A percentile compares a stretch with the other conserved stretches of the same genome.
Conservation (phyloP, 345 rosid species). For the Rhodomyrtus tomentosa region DNA sequence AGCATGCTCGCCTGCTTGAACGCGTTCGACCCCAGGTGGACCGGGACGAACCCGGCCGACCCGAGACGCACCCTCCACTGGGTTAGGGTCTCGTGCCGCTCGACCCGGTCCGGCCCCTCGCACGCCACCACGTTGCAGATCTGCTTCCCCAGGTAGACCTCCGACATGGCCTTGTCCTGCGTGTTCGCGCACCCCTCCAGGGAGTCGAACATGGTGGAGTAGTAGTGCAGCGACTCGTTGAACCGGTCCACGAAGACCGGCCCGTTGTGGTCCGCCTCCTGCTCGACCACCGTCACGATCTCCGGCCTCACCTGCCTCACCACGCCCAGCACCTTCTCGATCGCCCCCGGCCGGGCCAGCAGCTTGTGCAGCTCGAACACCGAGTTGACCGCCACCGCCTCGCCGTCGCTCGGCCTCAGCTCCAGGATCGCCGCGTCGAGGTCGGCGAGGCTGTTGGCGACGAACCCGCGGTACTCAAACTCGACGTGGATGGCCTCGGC, state of each 20-base stretch:
- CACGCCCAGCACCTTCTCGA: constrained; percentile 47
- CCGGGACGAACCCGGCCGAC: constrained; percentile 60
- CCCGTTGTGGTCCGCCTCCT: constrained; percentile 74
- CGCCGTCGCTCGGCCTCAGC: constrained; percentile 40
- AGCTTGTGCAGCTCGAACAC: constrained; percentile 69
- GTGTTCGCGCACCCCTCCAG: constrained; percentile 43
- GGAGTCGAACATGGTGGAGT: constrained; percentile 77
- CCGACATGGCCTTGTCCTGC: constrained; percentile 63
- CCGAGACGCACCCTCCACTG: constrained; percentile 58
- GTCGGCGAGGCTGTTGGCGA: constrained; percentile 68
- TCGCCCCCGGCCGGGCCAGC: constrained; percentile 47
- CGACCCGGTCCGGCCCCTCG: constrained; percentile 69
- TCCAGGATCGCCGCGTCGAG: constrained; percentile 66
- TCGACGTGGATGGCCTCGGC: constrained; percentile 57
- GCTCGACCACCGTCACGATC: constrained; percentile 73
- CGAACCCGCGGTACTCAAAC: constrained; percentile 74
- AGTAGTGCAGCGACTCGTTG: constrained; percentile 73
- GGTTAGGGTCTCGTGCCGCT: constrained; percentile 58
- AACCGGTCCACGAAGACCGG: constrained; percentile 74
- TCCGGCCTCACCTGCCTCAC: constrained; percentile 58
- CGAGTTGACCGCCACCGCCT: constrained; percentile 75
- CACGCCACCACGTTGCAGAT: constrained; percentile 77
- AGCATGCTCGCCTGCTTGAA: constrained; percentile 81
- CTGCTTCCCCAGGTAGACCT: constrained; percentile 75
- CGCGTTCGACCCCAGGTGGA: constrained; percentile 74